Base-by-base conservation (phyloP, 2,329 filamentous ascomycete species). In the Sclerotinia borealis region DNA sequence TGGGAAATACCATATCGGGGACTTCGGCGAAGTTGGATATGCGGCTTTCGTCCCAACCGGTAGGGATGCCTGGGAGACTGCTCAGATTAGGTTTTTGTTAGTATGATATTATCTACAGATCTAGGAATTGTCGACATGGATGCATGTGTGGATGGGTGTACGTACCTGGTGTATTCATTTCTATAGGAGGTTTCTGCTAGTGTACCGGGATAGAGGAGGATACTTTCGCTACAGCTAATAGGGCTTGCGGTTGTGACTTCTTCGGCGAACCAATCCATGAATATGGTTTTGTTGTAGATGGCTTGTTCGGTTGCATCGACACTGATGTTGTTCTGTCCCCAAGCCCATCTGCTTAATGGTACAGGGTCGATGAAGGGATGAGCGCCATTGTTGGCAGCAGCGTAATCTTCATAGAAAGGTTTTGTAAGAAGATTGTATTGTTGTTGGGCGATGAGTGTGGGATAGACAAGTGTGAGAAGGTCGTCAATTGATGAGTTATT, bases 361-460 rank as follows among this genome's bases (percentile, higher is more conserved):
- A 77, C 76, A 0, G 81, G 81, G 61, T 83, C 77, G 48, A 84
- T 74, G 59, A 81, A 82, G 0, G 81, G 81, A 1, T 67, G 70
- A 5, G 79, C 76, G 2, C 79, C 80, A 37, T 76, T 74, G 64
- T 82, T 72, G 0, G 72, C 73, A 1, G 77, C 76, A 1, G 77
- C 79, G 65, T 83, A 83, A 66, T 81, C 79, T 5, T 72, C 74
- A 64, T 80, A 81, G 68, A 83, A 82, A 0, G 80, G 79, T 19
- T 79, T 75, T 2, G 78, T 76, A 27, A 84, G 73, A 3, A 77
- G 76, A n/a, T 67, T 70, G 13, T 73, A 77, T 66, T 82, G 81
- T 67, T 80, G 76, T 68, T 81, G 76, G 2, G 78, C 71, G 65
- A 81, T 82, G 10, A 82, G 72, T 27, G 79, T 71, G 0, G 78